Base-by-base conservation (phyloP, 208 protist genomes). In the Leptomonas pyrrhocoris region DNA sequence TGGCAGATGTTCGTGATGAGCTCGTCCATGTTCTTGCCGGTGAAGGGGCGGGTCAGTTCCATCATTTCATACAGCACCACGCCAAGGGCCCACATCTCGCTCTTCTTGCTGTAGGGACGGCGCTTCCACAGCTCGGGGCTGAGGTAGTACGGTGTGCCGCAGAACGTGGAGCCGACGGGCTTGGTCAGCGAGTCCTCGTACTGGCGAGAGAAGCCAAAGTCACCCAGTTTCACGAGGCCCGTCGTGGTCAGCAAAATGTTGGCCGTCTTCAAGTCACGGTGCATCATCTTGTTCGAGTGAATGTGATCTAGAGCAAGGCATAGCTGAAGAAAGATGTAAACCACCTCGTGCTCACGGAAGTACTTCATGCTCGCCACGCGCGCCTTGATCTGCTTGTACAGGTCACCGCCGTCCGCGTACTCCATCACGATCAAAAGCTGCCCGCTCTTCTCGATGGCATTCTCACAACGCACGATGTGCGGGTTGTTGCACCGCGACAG, bases 71-170 rank as follows among this genome's bases (percentile, higher is more conserved):
- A 96, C 36, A 96, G 76, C 28, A 95, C 81, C 0, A 91, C 86
- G 11, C 92, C 92, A 3, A 98, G 75, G 0, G 91, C 82, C 96
- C 96, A 98, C 81, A 98, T 93, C 68, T 98, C 96, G 38, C 77
- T 85, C 78, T 98, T 98, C 54, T 96, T 89, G 79, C 95, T 97
- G 83, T 98, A 98, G 49, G 89, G 87, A 71, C 89, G 85, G 31
- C 92, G 81, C 42, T 93, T 83, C 83, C 90, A 97, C 36, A 98
- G 74, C 82, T 98, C 94, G 2, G 96, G 96, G 53, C 88, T 92
- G 38, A 98, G 79, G 69, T 97, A 98, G 66, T 97, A 96, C 11
- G 95, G 93, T 28, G 90, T 94, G 30, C 90, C 93, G 55, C 89
- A 95, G 77, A 94, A 94, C 45, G 89, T 94, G 28, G 89, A 86